phyloP scores from a whole-genome alignment of 2,329 filamentous ascomycete species.

The Trichoderma guizhouense region DNA sequence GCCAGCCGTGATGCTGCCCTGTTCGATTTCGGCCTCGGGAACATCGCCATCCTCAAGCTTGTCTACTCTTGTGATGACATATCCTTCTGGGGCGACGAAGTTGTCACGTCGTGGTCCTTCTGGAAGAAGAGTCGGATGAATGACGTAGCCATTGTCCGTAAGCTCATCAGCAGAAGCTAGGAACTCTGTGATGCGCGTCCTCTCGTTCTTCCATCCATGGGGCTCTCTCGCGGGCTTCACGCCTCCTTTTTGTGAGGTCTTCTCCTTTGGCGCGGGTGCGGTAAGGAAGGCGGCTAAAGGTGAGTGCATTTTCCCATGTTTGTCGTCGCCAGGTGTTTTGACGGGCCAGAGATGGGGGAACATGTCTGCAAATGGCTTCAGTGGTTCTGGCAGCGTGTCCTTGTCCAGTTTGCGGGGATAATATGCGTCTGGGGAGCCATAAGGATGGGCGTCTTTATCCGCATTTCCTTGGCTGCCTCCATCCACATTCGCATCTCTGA shows the following conservation, averaged over 20 bases:
- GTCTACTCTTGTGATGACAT: constrained; percentile 75
- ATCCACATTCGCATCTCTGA: constrained; percentile 18
- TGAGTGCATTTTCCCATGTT: constrained; percentile 76
- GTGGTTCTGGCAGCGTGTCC: constrained; percentile 48
- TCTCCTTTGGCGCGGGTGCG: constrained; percentile 67
- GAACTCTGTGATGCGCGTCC: constrained; percentile 79
- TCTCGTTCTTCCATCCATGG: constrained; percentile 66
- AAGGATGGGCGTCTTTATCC: constrained; percentile 32
- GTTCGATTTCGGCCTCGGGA: constrained; percentile 67
- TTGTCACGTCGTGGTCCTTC: constrained; percentile 53
- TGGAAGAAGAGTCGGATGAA: constrained; percentile 75
- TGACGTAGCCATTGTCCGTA: constrained; percentile 74
- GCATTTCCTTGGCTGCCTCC: constrained; percentile 29
- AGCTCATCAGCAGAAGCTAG: constrained; percentile 71
- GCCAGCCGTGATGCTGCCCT: constrained; percentile 80
- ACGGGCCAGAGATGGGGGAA: constrained; percentile 90
- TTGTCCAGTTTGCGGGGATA: constrained; percentile 53
- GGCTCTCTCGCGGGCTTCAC: constrained; percentile 61
- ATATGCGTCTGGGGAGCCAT: constrained; percentile 56
- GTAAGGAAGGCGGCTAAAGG: constrained; percentile 82
- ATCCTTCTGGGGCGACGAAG: constrained; percentile 62
- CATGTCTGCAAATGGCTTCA: constrained; percentile 72
- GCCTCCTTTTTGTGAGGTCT: constrained; percentile 51
- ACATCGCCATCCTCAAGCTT: constrained; percentile 64
- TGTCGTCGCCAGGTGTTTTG: constrained; percentile 80